phyloP scores from a whole-genome alignment of 257 asterid genomes.

The Verbascum thapsus region DNA sequence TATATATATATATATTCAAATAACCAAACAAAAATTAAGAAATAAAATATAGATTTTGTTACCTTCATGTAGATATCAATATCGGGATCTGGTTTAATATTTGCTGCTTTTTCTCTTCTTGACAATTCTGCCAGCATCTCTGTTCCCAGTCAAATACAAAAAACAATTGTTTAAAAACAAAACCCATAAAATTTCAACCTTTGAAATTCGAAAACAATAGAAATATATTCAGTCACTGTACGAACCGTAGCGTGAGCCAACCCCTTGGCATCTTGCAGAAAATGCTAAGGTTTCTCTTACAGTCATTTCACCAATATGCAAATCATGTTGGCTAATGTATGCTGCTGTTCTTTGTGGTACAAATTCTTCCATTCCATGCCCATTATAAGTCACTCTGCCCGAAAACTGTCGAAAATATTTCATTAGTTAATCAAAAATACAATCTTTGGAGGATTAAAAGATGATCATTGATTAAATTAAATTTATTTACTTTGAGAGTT shows the following conservation, averaged over 20 bases:
- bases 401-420: slow-evolving; percentile 32
- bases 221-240: neutral
- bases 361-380: slow-evolving; percentile 59
- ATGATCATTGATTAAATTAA: neutral
- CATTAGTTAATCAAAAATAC: neutral
- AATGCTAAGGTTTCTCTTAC: slow-evolving; percentile 73
- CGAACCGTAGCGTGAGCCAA: slow-evolving; percentile 61
- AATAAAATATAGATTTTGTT: neutral
- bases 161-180: neutral
- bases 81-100: slow-evolving; percentile 35
- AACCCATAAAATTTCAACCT: neutral
- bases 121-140: slow-evolving; percentile 49
- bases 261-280: slow-evolving; percentile 73
- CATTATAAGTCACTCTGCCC: slow-evolving; percentile 59
- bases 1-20: no score
- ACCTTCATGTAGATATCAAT: slow-evolving; percentile 37
- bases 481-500: slow-evolving; percentile 42
- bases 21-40: no score
- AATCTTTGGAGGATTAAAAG: neutral
- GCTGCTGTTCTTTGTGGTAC: slow-evolving; percentile 67
- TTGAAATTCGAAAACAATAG: neutral
- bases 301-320: slow-evolving; percentile 79
- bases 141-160: slow-evolving; percentile 12
- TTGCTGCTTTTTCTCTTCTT: slow-evolving; percentile 34
- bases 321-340: slow-evolving; percentile 64